Conservation (phyloP, 495 filamentous ascomycete species). For the Parmelia sp. region DNA sequence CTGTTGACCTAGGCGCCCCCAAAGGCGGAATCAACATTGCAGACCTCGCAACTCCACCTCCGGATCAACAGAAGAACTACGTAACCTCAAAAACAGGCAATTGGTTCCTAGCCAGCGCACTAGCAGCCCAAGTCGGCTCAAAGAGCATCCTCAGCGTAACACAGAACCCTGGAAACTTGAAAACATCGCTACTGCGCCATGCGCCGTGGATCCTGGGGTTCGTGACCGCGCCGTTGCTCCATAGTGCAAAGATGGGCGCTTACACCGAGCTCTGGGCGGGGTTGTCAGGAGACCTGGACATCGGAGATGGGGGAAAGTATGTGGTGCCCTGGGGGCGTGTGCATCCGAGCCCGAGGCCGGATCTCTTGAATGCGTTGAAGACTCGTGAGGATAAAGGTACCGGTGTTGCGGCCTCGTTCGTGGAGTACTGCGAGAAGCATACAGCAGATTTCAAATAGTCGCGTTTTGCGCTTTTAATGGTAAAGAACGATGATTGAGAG, state of each 20-base stretch:
- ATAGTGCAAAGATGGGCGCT: constrained; percentile 29
- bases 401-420: constrained; percentile 30
- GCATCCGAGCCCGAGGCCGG: constrained; percentile 27
- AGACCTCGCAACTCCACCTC: constrained; percentile 14
- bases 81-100: constrained; percentile 28
- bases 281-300: constrained; percentile 32
- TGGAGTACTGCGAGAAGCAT: constrained; percentile 32
- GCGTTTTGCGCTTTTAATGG: too few relatives aligned
- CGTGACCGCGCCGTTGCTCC: constrained; percentile 20
- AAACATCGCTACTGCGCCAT: constrained; percentile 28
- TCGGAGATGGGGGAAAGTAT: constrained; percentile 33
- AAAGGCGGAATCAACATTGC: constrained; percentile 26
- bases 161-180: constrained; percentile 36
- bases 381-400: constrained; percentile 29
- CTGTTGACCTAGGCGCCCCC: constrained; percentile 27
- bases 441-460: not conserved
- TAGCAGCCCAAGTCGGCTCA: constrained; percentile 12
- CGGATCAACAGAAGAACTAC: constrained; percentile 24
- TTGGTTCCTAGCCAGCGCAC: constrained; percentile 27
- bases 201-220: constrained; percentile 4
- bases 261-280: constrained; percentile 41
- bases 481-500: not conserved
- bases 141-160: constrained; percentile 34
- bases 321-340: constrained; percentile 40
- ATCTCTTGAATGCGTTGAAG: constrained; percentile 32